Evolutionary conservation across 2,329 filamentous ascomycete genomes (phyloP).

Genomic region (Diaporthe eres): DNA sequence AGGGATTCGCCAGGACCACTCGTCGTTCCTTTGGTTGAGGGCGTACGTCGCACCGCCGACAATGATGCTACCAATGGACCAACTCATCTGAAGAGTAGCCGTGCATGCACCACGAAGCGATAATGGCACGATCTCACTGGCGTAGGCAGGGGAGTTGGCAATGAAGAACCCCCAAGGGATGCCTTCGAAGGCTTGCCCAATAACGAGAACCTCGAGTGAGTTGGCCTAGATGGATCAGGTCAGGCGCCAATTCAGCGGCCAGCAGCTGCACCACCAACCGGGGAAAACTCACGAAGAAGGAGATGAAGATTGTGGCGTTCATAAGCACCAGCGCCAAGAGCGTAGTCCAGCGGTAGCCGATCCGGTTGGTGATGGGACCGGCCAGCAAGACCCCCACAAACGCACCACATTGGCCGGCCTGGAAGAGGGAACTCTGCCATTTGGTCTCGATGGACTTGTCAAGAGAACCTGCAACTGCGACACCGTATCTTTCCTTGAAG

Average conservation of each 20-base stretch:
- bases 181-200: conserved; percentile 71
- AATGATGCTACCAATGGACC: conserved; percentile 74
- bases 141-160: conserved; percentile 75
- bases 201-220: conserved; percentile 60
- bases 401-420: conserved; percentile 70
- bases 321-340: conserved; percentile 67
- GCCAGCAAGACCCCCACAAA: conserved; percentile 72
- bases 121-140: conserved; percentile 72
- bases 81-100: conserved; percentile 76
- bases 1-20: conserved; percentile 62
- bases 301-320: conserved; percentile 70
- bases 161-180: conserved; percentile 78
- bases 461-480: neutral
- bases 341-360: conserved; percentile 73
- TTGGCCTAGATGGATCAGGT: conserved; percentile 48
- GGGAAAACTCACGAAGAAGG: conserved; percentile 54
- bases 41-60: conserved; percentile 69
- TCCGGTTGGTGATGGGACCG: conserved; percentile 69
- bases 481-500: conserved; percentile 56
- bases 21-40: conserved; percentile 58
- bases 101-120: conserved; percentile 69
- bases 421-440: conserved; percentile 72
- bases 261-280: neutral
- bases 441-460: conserved; percentile 61
- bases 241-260: neutral